A percentile compares a stretch with the other conserved stretches of the same genome.
Evolutionary conservation across 2,329 filamentous ascomycete species (phyloP).

Genomic region (Venturia carpophila): DNA sequence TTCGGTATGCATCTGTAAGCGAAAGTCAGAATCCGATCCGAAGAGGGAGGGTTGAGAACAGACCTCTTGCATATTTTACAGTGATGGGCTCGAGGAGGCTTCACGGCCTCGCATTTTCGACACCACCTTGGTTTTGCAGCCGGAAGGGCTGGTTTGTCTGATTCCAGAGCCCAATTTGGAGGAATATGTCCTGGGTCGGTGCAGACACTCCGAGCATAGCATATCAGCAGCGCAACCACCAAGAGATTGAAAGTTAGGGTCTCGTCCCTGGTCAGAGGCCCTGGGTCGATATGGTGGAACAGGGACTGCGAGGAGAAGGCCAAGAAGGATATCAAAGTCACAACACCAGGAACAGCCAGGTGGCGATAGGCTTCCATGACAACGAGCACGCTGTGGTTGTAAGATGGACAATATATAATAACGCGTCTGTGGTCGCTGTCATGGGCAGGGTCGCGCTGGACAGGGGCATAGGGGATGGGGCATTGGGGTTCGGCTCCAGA

Average conservation of each 20-base stretch:
- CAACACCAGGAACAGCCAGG: conserved; percentile 61
- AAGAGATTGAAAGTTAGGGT: conserved; percentile 58
- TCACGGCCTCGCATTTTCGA: conserved; percentile 64
- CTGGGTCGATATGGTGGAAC: conserved; percentile 51
- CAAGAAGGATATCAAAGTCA: conserved; percentile 58
- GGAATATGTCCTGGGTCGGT: conserved; percentile 52
- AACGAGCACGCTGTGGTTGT: neutral
- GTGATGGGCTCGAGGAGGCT: conserved; percentile 73
- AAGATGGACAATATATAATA: too few species aligned
- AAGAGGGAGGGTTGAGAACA: neutral
- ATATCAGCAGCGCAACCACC: conserved; percentile 57
- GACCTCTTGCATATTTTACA: conserved; percentile 64
- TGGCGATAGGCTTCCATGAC: conserved; percentile 1
- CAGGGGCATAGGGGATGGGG: neutral
- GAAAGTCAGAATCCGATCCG: neutral
- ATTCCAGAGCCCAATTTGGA: conserved; percentile 30
- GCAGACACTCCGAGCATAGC: conserved; percentile 58
- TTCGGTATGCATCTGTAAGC: conserved; percentile 57
- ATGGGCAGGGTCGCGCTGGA: neutral
- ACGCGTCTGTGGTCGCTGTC: neutral
- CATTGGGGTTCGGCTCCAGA: too few species aligned
- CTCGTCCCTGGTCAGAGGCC: conserved; percentile 51
- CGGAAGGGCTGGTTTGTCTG: neutral
- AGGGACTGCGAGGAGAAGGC: conserved; percentile 66
- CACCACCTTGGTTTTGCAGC: conserved; percentile 51